Evolutionary conservation across 495 filamentous ascomycete species (phyloP).

Genomic region (Aspergillus leporis): DNA sequence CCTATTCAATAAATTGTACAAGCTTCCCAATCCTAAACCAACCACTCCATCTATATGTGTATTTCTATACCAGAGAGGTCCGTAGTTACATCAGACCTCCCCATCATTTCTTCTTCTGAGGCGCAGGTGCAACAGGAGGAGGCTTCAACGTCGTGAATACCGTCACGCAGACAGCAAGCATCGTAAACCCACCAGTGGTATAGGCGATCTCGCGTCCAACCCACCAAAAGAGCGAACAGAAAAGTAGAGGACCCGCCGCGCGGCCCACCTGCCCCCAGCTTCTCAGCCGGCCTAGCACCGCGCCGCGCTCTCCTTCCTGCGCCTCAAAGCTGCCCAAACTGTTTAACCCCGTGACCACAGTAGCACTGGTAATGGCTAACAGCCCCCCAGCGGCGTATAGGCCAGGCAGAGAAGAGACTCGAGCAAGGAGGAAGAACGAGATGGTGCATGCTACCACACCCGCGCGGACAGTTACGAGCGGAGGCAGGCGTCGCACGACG

Average conservation of each 20-base stretch:
- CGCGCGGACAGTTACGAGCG: conserved; percentile 72
- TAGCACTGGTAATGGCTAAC: conserved; percentile 84
- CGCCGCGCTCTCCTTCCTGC: conserved; percentile 73
- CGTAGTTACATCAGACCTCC: neutral
- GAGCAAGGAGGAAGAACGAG: conserved; percentile 80
- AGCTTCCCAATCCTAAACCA: neutral
- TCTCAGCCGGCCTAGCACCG: conserved; percentile 79
- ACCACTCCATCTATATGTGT: neutral
- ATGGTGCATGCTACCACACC: conserved; percentile 75
- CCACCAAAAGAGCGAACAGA: conserved; percentile 99
- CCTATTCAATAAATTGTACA: conserved; percentile 2
- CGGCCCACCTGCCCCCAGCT: conserved; percentile 87
- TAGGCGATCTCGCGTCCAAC: conserved; percentile 87
- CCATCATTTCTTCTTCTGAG: conserved; percentile 18
- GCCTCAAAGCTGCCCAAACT: conserved; percentile 89
- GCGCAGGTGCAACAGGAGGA: conserved; percentile 24
- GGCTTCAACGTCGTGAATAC: conserved; percentile 67
- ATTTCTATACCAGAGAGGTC: neutral
- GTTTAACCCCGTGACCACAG: conserved; percentile 92
- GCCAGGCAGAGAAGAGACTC: conserved; percentile 58
- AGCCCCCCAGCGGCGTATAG: conserved; percentile 81
- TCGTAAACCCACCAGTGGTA: conserved; percentile 72
- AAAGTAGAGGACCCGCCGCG: conserved; percentile 81
- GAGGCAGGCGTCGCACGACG: conserved; percentile 77
- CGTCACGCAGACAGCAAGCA: conserved; percentile 68